phyloP scores from a whole-genome alignment of 352 stramenopile species.

The Phytophthora melonis region DNA sequence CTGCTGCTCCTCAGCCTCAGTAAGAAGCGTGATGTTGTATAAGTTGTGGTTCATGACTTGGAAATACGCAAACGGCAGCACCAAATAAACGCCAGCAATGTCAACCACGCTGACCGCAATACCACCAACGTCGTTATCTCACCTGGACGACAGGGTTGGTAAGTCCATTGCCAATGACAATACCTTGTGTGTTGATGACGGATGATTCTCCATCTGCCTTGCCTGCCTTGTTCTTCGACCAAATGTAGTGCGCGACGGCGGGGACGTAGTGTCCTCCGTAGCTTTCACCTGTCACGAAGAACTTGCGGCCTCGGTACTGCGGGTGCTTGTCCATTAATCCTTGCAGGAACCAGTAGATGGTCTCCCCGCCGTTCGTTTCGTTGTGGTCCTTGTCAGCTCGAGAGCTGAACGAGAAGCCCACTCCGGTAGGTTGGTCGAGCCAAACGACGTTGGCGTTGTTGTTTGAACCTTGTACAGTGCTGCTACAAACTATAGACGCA shows the following conservation, averaged over 20 bases:
- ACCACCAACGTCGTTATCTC: not conserved
- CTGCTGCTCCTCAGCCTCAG: constrained; percentile 30
- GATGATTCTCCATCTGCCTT: not conserved
- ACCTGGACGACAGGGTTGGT: constrained; percentile 53
- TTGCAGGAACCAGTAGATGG: constrained; percentile 60
- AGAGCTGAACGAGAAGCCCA: constrained; percentile 54
- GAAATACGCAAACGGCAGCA: constrained; percentile 46
- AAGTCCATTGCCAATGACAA: constrained; percentile 66
- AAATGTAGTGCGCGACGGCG: constrained; percentile 54
- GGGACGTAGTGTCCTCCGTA: constrained; percentile 68
- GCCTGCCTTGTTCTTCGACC: constrained; percentile 39
- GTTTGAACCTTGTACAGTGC: too few relatives aligned
- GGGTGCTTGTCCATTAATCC: constrained; percentile 51
- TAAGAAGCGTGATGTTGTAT: constrained; percentile 62
- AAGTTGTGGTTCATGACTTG: constrained; percentile 66
- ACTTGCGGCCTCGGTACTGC: constrained; percentile 49
- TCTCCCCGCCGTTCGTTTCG: constrained; percentile 50
- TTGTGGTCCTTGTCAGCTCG: constrained; percentile 46
- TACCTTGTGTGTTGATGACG: constrained; percentile 55
- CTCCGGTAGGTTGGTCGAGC: constrained; percentile 61
- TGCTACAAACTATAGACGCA: too few relatives aligned
- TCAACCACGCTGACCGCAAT: not conserved
- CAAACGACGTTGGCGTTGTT: constrained; percentile 63
- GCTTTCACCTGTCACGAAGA: constrained; percentile 64
- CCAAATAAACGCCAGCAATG: not conserved